Evolutionary conservation across 2,329 filamentous ascomycete genomes (phyloP), one percentile per base, ranked within the genome.

Genomic region (Monilinia vaccinii-corymbosi): DNA sequence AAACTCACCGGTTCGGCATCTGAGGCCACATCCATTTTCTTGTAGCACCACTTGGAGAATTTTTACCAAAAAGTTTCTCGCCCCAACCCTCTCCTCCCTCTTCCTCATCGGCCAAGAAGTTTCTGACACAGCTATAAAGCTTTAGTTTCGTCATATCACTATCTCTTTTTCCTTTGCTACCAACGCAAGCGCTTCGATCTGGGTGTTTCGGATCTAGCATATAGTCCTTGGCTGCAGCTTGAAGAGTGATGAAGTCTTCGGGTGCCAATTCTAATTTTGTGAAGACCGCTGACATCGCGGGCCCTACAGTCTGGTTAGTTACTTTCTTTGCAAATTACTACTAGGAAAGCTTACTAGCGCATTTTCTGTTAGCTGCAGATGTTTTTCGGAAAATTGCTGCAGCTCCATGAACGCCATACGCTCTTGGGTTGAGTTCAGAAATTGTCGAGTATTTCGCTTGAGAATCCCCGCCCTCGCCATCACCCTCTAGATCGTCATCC

Each of bases 181-280:
- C 71, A 21, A 72, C 65, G 44, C 63, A 68, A 4, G 67, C 65
- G 21, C 58, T 61, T 61, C 71, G 61, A 48, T 72, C 69, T 10
- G 68, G 69, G 48, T 70, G 60, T n/a, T 56, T 53, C 25, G 62
- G 56, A 49, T 72, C 69, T 32, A 72, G 61, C 70, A 72, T 72
- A 49, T 67, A 72, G 4, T 49, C 25, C 60, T 72, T 72, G n/a
- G 69, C 70, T 28, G 64, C 68, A 46, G 65, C 64, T 62, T 71
- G 69, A n/a, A 72, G 60, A 16, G 63, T 60, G 16, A 71, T 60
- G 52, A 71, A 72, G 38, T 65, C 60, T 57, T 70, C 67, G 4
- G 68, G 62, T 28, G 60, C 61, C 11, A 72, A 34, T 36, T 71
- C 66, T 25, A 72, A 61, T 16, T 65, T 67, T 11, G 61, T 63